Conservation (phyloP, 2,329 filamentous ascomycete genomes). For the Cadophora luteo-olivacea region DNA sequence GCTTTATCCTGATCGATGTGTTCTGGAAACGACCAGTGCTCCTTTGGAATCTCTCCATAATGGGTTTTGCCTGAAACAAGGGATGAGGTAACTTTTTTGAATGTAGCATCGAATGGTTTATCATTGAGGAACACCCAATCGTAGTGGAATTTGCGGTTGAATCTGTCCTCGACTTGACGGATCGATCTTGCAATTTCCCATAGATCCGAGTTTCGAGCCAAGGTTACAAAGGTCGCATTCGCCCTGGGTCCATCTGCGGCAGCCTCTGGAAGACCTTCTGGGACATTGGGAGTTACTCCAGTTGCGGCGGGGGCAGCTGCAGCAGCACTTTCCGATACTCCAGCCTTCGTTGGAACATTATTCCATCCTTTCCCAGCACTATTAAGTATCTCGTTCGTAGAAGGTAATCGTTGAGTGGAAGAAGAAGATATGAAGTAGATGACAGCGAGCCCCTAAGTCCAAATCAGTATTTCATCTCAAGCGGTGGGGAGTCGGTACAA, state of each 20-base stretch:
- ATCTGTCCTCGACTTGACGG: conserved; percentile 94
- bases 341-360: conserved; percentile 39
- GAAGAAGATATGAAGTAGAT: conserved; percentile 83
- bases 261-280: conserved; percentile 47
- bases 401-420: conserved; percentile 50
- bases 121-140: conserved; percentile 99
- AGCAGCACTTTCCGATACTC: conserved; percentile 21
- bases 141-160: conserved; percentile 96
- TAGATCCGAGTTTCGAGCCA: conserved; percentile 90
- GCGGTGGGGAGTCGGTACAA: neutral
- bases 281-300: conserved; percentile 40
- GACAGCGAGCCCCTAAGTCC: conserved; percentile 65
- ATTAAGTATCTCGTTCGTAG: conserved; percentile 40
- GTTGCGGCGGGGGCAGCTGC: conserved; percentile 20
- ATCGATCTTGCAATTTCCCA: conserved; percentile 98
- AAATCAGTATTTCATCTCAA: conserved; percentile 9
- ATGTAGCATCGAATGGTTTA: conserved; percentile 87
- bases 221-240: conserved; percentile 97
- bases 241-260: conserved; percentile 74
- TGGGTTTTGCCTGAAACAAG: conserved; percentile 92
- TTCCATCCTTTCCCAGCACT: conserved; percentile 32
- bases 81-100: conserved; percentile 89
- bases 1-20: conserved; percentile 97
- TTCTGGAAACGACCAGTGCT: conserved; percentile 97
- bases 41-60: conserved; percentile 86